Base-by-base conservation (phyloP, 2,329 filamentous ascomycete species). In the Penicillium sp. region DNA sequence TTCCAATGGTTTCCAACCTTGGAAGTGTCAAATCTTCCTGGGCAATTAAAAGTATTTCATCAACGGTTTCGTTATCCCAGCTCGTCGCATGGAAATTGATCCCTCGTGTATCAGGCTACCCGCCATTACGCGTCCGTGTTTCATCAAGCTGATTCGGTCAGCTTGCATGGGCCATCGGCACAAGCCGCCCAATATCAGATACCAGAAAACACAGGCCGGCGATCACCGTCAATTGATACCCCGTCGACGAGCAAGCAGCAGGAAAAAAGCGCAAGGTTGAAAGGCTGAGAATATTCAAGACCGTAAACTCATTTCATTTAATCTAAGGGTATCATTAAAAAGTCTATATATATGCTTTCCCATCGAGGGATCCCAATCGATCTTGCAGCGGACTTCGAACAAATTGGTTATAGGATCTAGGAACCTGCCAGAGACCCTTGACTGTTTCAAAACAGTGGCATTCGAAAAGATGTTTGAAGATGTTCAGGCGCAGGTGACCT, bases 401-500 rank as follows among this genome's bases (percentile, higher is more conserved):
- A 31, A 26, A 18, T 46, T 26, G 43, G 11, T 18, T 20, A 16
- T 20, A 10, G 5, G 9, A 48, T 48, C 18, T 26, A 14, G 40
- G 40, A 46, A 29, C 53, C 48, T 31, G 48, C 16, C 22, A 10
- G 31, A n/a, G 16, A 39, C 9, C 39, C n/a, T 34, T 40, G 2
- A 31, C 18, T 43, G 38, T 44, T 8, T 29, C n/a, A 50, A 29
- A 43, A 43, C 38, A 50, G 39, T n/a, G 22, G 49, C 34, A 22
- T 32, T 24, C 16, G 43, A 31, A 32, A 29, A 35, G 38, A 48
- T 5, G 14, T 2, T 40, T 24, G 24, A 26, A 31, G 5, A 22
- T 31, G 11, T 45, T 24, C 50, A 56, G 34, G 53, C 54, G 48
- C 64, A 66, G 4, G 63, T 63, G 16, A 66, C 64, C 43, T 57